phyloP scores from a whole-genome alignment of 495 filamentous ascomycete species.

The Margaritispora aquatica region DNA sequence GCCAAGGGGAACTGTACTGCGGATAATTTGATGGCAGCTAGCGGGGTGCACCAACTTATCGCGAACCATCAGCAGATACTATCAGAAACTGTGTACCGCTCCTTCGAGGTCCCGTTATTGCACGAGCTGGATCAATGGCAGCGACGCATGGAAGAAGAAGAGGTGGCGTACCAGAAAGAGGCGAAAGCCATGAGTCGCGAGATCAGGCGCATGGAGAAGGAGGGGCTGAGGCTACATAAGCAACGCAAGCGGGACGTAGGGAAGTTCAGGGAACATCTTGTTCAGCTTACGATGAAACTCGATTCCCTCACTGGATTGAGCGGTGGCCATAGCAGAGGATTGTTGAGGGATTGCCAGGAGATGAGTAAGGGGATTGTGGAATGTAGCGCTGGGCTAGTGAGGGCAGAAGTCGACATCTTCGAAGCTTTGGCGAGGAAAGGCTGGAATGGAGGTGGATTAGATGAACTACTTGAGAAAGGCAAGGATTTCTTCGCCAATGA shows the following conservation, averaged over 20 bases:
- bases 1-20: constrained; percentile 51
- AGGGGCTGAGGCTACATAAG: constrained; percentile 50
- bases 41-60: constrained; percentile 57
- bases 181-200: constrained; percentile 42
- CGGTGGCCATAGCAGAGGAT: constrained; percentile 46
- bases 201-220: constrained; percentile 53
- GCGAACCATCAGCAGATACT: constrained; percentile 62
- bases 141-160: constrained; percentile 49
- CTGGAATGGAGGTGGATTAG: constrained; percentile 57
- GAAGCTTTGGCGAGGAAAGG: constrained; percentile 57
- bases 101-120: constrained; percentile 57
- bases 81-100: constrained; percentile 55
- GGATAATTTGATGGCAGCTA: constrained; percentile 48
- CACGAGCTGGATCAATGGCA: constrained; percentile 59
- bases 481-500: constrained; percentile 53
- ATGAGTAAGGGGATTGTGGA: constrained; percentile 51
- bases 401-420: constrained; percentile 61
- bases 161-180: constrained; percentile 48
- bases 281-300: constrained; percentile 50
- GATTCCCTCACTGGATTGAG: constrained; percentile 54
- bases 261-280: constrained; percentile 46
- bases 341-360: constrained; percentile 52
- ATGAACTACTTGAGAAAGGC: constrained; percentile 55
- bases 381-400: constrained; percentile 51
- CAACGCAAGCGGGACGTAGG: constrained; percentile 47